phyloP scores from a whole-genome alignment of 352 stramenopile species.

The Elongisporangium undulatum region DNA sequence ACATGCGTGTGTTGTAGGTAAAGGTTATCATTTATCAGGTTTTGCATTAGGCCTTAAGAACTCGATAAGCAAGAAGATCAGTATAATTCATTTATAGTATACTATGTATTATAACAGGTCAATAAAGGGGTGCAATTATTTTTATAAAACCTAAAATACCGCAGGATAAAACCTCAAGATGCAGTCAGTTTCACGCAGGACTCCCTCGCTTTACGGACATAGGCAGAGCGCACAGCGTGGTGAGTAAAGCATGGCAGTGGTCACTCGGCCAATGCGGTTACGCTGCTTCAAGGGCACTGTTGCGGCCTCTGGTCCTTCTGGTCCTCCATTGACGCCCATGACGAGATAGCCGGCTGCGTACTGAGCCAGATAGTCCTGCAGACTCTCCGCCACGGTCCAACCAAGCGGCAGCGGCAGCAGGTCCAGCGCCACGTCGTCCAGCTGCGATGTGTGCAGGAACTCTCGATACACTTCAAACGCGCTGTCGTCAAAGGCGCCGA shows the following conservation, averaged over 20 bases:
- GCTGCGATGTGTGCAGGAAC: conserved; percentile 18
- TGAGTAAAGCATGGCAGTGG: conserved; percentile 45
- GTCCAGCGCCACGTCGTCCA: background rate
- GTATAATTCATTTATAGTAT: background rate
- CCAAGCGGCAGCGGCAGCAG: background rate
- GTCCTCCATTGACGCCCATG: conserved; percentile 28
- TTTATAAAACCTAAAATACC: background rate
- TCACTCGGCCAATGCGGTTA: conserved; percentile 26
- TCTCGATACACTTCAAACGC: conserved; percentile 27
- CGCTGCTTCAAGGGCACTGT: background rate
- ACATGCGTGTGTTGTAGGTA: background rate
- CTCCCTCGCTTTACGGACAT: conserved; percentile 25
- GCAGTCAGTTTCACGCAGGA: background rate
- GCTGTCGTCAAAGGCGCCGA: conserved; percentile 26
- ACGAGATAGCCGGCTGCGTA: conserved; percentile 45
- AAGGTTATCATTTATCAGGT: too few relatives aligned
- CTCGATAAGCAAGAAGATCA: too few relatives aligned
- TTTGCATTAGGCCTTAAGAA: too few relatives aligned
- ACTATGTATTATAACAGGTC: background rate
- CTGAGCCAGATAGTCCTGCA: conserved; percentile 40
- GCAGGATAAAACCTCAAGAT: background rate
- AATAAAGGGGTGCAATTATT: background rate
- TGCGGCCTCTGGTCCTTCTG: conserved; percentile 1
- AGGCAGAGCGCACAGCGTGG: conserved; percentile 48
- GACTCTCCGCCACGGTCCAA: conserved; percentile 38